Conservation (phyloP, 192 early-diverging fungal species). For the Jimgerdemannia flammicorona region DNA sequence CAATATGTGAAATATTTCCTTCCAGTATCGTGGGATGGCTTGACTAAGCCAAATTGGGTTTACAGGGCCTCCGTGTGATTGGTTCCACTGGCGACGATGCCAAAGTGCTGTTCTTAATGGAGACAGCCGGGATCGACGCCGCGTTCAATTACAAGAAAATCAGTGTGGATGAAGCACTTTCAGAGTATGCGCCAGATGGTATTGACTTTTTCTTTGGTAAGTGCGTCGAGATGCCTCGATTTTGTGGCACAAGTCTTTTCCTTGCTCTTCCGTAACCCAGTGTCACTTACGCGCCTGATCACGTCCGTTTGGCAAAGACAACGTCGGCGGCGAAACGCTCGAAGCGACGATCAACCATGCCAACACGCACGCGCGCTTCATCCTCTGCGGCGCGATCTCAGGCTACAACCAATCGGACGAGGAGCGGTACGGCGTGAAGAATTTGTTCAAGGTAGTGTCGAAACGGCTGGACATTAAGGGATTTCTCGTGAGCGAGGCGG, state of each 20-base stretch:
- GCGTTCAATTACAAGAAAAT: constrained; percentile 85
- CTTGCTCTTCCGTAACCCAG: no score
- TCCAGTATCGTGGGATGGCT: no score
- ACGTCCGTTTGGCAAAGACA: constrained; percentile 24
- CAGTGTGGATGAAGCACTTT: constrained; percentile 45
- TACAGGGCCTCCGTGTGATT: constrained; percentile 63
- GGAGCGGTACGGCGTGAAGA: constrained; percentile 50
- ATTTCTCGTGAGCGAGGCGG: constrained; percentile 46
- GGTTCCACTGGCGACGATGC: constrained; percentile 74
- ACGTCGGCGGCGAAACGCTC: constrained; percentile 76
- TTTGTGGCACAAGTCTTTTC: no score
- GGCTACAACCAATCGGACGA: constrained; percentile 59
- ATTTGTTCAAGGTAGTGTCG: constrained; percentile 46
- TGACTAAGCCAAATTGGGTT: no score
- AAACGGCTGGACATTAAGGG: constrained; percentile 59
- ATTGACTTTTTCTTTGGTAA: constrained; percentile 79
- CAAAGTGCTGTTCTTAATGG: constrained; percentile 61
- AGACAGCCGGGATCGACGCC: constrained; percentile 57
- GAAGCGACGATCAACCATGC: constrained; percentile 64
- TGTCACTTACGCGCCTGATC: no score
- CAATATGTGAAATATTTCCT: no score
- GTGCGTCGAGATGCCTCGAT: no score
- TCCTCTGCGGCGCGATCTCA: constrained; percentile 68
- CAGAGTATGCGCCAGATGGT: constrained; percentile 65
- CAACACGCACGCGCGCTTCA: constrained; percentile 64